Conservation (phyloP, 2,329 filamentous ascomycete species). For the Ophiostoma piceae region DNA sequence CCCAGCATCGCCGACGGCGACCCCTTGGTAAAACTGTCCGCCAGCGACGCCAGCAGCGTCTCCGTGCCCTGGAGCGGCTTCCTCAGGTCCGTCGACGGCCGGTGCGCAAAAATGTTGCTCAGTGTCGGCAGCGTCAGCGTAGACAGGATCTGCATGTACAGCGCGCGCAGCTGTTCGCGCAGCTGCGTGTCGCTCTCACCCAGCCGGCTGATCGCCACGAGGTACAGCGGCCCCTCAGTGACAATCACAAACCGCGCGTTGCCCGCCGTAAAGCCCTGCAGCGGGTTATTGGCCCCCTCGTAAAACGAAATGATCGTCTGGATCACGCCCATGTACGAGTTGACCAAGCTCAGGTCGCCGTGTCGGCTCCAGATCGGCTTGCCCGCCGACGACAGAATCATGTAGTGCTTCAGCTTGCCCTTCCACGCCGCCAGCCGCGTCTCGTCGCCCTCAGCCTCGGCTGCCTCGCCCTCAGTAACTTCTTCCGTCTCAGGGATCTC, state of each 20-base stretch:
- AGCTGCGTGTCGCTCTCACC: slow-evolving; percentile 90
- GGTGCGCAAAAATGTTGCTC: slow-evolving; percentile 77
- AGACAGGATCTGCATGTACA: slow-evolving; percentile 98
- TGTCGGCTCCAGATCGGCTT: slow-evolving; percentile 97
- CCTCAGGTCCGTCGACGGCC: slow-evolving; percentile 89
- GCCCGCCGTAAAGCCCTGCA: slow-evolving; percentile 83
- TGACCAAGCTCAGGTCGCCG: slow-evolving; percentile 82
- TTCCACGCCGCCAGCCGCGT: slow-evolving; percentile 71
- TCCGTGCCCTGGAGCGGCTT: slow-evolving; percentile 89
- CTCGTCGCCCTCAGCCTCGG: slow-evolving; percentile 47
- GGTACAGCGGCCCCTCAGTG: slow-evolving; percentile 80
- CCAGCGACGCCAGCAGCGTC: slow-evolving; percentile 79
- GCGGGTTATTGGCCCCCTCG: slow-evolving; percentile 68
- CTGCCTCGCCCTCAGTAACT: slow-evolving; percentile 31
- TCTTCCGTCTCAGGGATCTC: slow-evolving; percentile 51
- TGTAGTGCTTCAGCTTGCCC: slow-evolving; percentile 90
- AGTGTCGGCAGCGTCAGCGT: slow-evolving; percentile 86
- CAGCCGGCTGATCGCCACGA: slow-evolving; percentile 87
- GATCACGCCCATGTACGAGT: slow-evolving; percentile 88
- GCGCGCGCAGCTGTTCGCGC: slow-evolving; percentile 77
- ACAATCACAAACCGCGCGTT: slow-evolving; percentile 78
- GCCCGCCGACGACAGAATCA: slow-evolving; percentile 91
- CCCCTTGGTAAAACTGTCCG: slow-evolving; percentile 89
- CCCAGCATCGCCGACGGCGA: slow-evolving; percentile 85
- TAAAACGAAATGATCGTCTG: slow-evolving; percentile 99